Evolutionary conservation across 2,329 filamentous ascomycete species (phyloP).

Genomic region (Fusarium verticillioides): DNA sequence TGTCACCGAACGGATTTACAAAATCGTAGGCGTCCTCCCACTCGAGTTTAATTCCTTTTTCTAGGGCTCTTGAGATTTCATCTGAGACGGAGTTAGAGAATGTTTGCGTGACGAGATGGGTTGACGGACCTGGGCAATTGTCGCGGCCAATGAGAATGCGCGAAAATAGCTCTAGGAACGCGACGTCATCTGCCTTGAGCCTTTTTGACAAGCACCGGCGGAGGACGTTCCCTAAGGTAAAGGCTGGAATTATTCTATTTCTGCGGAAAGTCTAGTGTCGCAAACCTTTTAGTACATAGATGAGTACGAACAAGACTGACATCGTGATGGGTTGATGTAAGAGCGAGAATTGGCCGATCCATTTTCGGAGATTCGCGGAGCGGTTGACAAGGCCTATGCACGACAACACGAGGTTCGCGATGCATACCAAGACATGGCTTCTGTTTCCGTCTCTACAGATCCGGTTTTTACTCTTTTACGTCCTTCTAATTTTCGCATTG

Average conservation of each 20-base stretch:
- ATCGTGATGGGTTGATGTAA: not conserved
- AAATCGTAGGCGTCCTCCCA: not conserved
- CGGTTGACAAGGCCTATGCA: not conserved
- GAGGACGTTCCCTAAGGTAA: accelerated
- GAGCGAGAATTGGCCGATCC: not conserved
- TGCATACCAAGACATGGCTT: not conserved
- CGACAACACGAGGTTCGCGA: not conserved
- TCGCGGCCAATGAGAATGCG: not conserved
- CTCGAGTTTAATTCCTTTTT: not conserved
- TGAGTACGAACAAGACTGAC: not conserved
- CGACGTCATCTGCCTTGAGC: not conserved
- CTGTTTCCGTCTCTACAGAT: too few species aligned
- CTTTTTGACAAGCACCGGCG: not conserved
- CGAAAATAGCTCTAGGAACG: not conserved
- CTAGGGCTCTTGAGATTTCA: not conserved
- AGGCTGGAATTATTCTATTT: too few species aligned
- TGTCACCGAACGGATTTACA: not conserved
- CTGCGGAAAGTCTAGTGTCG: too few species aligned
- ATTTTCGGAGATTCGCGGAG: not conserved
- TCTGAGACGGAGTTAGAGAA: not conserved
- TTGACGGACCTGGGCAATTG: not conserved
- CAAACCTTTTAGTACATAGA: not conserved
- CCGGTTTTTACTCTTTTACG: not conserved
- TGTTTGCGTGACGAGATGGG: accelerated
- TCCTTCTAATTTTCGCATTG: not conserved